A percentile compares a stretch with the other conserved stretches of the same genome.
Evolutionary conservation across 345 rosid species (phyloP).

Genomic region (Salix arbutifolia): DNA sequence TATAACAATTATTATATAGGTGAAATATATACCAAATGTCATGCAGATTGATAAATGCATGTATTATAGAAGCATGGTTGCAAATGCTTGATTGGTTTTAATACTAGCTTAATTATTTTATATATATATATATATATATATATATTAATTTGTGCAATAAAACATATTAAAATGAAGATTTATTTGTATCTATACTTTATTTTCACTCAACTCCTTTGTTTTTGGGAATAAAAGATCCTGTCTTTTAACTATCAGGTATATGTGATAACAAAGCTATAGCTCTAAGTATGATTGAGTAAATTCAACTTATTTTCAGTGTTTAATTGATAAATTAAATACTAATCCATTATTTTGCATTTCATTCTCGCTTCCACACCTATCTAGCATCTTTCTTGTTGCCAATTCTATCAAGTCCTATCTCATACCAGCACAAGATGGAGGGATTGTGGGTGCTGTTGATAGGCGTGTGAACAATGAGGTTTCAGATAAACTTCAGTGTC

Average conservation of each 20-base stretch:
- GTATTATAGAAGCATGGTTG: background rate
- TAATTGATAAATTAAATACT: background rate
- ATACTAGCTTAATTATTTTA: background rate
- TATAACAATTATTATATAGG: background rate
- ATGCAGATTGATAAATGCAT: background rate
- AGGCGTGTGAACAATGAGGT: background rate
- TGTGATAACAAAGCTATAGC: background rate
- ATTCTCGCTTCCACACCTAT: background rate
- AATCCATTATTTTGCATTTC: background rate
- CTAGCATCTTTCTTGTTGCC: background rate
- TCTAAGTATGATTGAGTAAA: background rate
- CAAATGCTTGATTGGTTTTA: background rate
- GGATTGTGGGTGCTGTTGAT: background rate
- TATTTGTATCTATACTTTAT: background rate
- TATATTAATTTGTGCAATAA: background rate
- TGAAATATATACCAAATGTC: background rate
- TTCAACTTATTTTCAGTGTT: background rate
- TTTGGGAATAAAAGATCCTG: background rate
- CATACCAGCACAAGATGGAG: background rate
- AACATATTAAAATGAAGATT: background rate
- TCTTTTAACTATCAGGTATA: background rate
- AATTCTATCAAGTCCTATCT: background rate
- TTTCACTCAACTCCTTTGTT: background rate
- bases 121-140: background rate
- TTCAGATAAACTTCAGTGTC: background rate